Evolutionary conservation across 2,329 filamentous ascomycete genomes (phyloP), one percentile per base, ranked within the genome.

Genomic region (Ceratocystis ficicola): DNA sequence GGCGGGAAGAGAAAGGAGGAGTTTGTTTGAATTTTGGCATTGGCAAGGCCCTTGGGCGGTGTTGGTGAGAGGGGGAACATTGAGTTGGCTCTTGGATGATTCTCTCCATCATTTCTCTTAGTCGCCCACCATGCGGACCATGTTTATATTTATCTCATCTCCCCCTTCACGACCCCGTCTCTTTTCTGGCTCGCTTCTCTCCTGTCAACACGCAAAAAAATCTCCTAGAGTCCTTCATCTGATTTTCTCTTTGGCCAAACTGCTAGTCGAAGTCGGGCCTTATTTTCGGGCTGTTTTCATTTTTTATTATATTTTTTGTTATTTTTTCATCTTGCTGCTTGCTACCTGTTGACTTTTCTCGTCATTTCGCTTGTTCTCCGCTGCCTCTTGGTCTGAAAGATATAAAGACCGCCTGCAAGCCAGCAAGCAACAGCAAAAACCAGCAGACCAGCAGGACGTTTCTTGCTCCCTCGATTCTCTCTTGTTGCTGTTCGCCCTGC

Each of bases 191-290:
- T 41, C 50, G 63, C 52, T 20, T 66, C 60, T 59, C 63, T 63
- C 52, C 41, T 44, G 25, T 64, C 52, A 50, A 64, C 32, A 36
- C 32, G 8, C 32, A 60, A 28, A 30, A 64, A 57, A 64, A 64
- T 52, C 36, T 44, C 41, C 22, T 48, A 57, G 32, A 22, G 30
- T 50, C 48, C 28, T 36, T 32, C 69, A 69, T 69, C 60, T 69
- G 68, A 68, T 65, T 72, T 72, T 69, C 73, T 69, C 46, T 10
- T n/a, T 20, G 17, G 17, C n/a, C 22, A 50, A 20, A 10, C 20
- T 20, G n/a, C n/a, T 41, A 10, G 36, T 41, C 36, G 10, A 41
- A 25, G 46, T 50, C 71, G 70, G 69, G 68, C 67, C 5, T 44
- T 62, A 57, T 57, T 57, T 57, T 50, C 20, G 36, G 5, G 36